phyloP scores from a whole-genome alignment of 2,329 filamentous ascomycete species.

The Nemania serpens region DNA sequence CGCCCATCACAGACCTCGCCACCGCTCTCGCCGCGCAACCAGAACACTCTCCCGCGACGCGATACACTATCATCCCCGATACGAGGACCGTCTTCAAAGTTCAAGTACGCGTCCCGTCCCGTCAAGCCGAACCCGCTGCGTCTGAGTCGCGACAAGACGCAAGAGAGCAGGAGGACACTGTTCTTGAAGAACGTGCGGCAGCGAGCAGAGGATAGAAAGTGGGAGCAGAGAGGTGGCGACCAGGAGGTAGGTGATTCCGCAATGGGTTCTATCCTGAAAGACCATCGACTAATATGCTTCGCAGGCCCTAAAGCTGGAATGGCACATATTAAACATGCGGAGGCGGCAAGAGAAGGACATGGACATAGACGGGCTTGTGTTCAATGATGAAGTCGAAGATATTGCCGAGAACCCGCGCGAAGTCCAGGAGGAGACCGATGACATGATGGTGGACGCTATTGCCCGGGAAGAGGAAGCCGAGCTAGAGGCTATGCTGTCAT shows the following conservation, averaged over 20 bases:
- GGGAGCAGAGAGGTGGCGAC: conserved; percentile 66
- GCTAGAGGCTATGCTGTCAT: conserved; percentile 60
- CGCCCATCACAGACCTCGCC: conserved; percentile 55
- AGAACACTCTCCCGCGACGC: conserved; percentile 48
- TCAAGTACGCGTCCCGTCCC: conserved; percentile 58
- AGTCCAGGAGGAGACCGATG: conserved; percentile 38
- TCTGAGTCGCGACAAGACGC: conserved; percentile 63
- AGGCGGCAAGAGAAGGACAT: conserved; percentile 46
- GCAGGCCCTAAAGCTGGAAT: conserved; percentile 50
- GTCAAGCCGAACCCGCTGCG: conserved; percentile 67
- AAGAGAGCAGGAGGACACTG: conserved; percentile 66
- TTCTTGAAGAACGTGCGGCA: conserved; percentile 72
- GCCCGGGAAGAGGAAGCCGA: conserved; percentile 59
- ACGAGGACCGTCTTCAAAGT: conserved; percentile 31
- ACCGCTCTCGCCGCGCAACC: conserved; percentile 49
- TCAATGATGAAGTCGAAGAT: conserved; percentile 58
- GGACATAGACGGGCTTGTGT: conserved; percentile 48
- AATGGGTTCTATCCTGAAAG: too few species aligned
- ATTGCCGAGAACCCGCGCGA: conserved; percentile 46
- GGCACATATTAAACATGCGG: conserved; percentile 46
- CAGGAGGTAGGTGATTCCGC: conserved; percentile 53
- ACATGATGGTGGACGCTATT: conserved; percentile 59
- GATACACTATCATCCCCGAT: conserved; percentile 48
- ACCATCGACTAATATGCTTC: conserved; percentile 5
- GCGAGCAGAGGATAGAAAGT: conserved; percentile 62